Base-by-base conservation (phyloP, 2,329 filamentous ascomycete genomes). In the Mariannaea elegans region DNA sequence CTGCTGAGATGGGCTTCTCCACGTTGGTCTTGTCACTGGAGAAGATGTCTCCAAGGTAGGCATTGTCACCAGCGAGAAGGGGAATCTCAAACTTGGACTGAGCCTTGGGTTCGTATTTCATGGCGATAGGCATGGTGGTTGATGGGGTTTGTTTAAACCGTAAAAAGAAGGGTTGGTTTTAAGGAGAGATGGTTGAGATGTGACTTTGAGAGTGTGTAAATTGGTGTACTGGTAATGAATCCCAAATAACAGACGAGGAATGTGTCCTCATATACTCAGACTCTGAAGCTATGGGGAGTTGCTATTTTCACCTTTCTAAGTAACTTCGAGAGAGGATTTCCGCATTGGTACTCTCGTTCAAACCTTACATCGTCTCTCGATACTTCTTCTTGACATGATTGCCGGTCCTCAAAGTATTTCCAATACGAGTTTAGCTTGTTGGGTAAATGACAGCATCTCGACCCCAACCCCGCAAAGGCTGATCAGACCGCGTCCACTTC, bases 1-100 rank as follows among this genome's bases (percentile, higher is more conserved):
- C 89, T 7, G 80, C 79, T 0, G 84, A 85, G 60, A 90, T 84
- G 59, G 88, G 88, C 68, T 83, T 85, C 10, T 84, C 81, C 13
- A 83, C 74, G 72, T 85, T 81, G 56, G 80, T 78, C 46, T 83
- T 79, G 55, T 86, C 81, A 56, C 82, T 87, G 3, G 82, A 82
- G 65, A 80, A 78, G 24, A 90, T 77, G 68, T 91, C 88, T 39
- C 87, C 87, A 3, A 91, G 81, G 72, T 81, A 91, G 27, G 87
- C 87, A 69, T 91, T 91, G 62, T 89, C 85, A 67, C 88, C 88
- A 32, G 87, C 85, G 61, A 91, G 87, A 46, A 89, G 81, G 6
- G 87, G 87, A 3, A 87, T 87, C 68, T 89, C 85, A 76, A 84
- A 89, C 36, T 76, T 79, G 23, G 78, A 81, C 72, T 89, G 86